Evolutionary conservation across 2,329 filamentous ascomycete species (phyloP).

Genomic region (Stemphylium beticola): DNA sequence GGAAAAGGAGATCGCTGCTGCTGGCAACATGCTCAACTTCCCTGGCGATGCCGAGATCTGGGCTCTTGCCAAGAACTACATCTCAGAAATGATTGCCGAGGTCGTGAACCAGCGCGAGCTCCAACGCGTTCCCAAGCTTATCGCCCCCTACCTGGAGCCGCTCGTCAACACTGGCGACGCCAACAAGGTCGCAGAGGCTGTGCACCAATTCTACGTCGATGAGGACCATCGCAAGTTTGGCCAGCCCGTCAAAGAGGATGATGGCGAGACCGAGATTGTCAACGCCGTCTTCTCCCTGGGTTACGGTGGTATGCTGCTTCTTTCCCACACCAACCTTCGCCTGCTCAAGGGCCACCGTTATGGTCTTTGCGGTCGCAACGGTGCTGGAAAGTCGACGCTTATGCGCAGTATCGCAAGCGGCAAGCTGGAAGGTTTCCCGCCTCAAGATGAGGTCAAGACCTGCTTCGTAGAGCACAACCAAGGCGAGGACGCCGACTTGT

Average conservation of each 20-base stretch:
- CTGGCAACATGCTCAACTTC: conserved; percentile 67
- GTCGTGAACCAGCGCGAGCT: conserved; percentile 84
- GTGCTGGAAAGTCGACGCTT: conserved; percentile 97
- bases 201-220: conserved; percentile 79
- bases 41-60: conserved; percentile 68
- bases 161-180: conserved; percentile 69
- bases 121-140: conserved; percentile 70
- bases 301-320: conserved; percentile 95
- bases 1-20: conserved; percentile 75
- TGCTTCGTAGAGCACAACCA: conserved; percentile 99
- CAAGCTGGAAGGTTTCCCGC: conserved; percentile 95
- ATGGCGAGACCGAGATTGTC: conserved; percentile 93
- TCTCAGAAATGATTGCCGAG: conserved; percentile 84
- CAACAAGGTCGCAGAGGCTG: conserved; percentile 70
- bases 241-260: conserved; percentile 82
- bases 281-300: conserved; percentile 97
- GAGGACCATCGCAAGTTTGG: conserved; percentile 90
- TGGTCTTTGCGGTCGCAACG: conserved; percentile 94
- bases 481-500: conserved; percentile 95
- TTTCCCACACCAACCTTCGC: conserved; percentile 94
- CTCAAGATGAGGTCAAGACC: conserved; percentile 88
- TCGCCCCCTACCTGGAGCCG: conserved; percentile 77
- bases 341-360: conserved; percentile 97
- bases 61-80: conserved; percentile 72
- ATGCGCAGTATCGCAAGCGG: conserved; percentile 96